These are phyloP conservation scores for Pistacia atlantica DNA, from an alignment of 345 rosid species.

Conservation along the genomic window DNA sequence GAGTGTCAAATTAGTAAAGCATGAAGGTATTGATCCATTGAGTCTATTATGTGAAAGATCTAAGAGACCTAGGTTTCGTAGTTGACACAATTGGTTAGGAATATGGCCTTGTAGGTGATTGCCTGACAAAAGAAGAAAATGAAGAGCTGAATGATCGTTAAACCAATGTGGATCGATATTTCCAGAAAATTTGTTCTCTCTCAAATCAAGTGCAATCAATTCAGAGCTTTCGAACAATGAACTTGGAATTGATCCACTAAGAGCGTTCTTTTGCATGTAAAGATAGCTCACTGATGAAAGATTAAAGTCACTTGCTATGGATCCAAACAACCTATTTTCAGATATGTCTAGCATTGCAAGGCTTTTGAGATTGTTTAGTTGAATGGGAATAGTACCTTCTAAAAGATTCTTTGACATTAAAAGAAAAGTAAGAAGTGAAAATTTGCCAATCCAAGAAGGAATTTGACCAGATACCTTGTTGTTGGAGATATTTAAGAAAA, in stretches of 20 bases:
- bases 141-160: background rate
- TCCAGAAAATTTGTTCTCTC: background rate
- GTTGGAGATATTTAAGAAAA: background rate
- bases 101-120: background rate
- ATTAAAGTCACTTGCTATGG: background rate
- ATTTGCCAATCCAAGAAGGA: background rate
- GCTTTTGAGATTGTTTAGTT: background rate
- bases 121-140: background rate
- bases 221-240: background rate
- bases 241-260: background rate
- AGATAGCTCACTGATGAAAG: background rate
- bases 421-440: fast-evolving
- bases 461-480: background rate
- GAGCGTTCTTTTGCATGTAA: background rate
- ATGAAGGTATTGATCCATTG: conserved; percentile 12
- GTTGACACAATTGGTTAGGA: background rate
- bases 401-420: background rate
- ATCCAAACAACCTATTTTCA: background rate
- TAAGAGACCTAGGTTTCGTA: background rate
- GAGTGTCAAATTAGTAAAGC: background rate
- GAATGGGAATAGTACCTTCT: background rate
- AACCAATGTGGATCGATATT: background rate
- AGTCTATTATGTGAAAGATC: conserved; percentile 9
- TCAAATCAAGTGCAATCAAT: background rate
- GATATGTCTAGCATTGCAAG: background rate